A percentile compares a stretch with the other conserved stretches of the same genome.
phyloP scores from a whole-genome alignment of 2,329 filamentous ascomycete species.

The Chaetomiaceae sp. region DNA sequence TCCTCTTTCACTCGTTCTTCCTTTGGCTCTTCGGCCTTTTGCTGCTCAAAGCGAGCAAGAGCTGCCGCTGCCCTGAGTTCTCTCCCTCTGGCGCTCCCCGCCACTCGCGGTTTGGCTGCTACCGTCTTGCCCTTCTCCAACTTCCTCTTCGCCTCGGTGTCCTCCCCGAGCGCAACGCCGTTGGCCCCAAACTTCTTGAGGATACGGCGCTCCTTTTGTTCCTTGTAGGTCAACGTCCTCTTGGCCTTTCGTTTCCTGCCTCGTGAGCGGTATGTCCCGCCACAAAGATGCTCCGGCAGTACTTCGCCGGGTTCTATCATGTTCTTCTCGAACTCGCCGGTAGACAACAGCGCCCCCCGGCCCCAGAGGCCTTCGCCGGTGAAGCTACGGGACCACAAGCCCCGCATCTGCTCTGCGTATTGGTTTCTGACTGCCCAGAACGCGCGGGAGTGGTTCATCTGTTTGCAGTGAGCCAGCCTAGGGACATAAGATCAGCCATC shows the following conservation, averaged over 20 bases:
- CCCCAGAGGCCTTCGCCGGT: conserved; percentile 84
- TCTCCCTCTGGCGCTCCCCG: conserved; percentile 66
- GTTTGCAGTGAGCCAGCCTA: conserved; percentile 73
- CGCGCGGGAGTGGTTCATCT: conserved; percentile 81
- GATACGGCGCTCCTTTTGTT: conserved; percentile 67
- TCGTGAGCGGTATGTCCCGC: conserved; percentile 67
- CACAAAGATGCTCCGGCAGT: conserved; percentile 70
- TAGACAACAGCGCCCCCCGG: conserved; percentile 57
- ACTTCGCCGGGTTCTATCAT: conserved; percentile 49
- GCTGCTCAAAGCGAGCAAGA: conserved; percentile 63
- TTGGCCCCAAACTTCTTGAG: conserved; percentile 71
- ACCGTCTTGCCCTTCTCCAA: conserved; percentile 62
- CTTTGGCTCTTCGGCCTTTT: conserved; percentile 49
- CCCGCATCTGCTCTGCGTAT: conserved; percentile 67
- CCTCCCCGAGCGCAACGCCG: conserved; percentile 64
- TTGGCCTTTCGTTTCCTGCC: conserved; percentile 51
- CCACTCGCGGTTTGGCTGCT: conserved; percentile 65
- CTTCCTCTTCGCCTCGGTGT: conserved; percentile 59
- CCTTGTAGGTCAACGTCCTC: conserved; percentile 57
- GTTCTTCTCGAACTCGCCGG: conserved; percentile 54
- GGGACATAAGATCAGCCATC: conserved; percentile 10
- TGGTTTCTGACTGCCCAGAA: conserved; percentile 77
- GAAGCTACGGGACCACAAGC: conserved; percentile 65
- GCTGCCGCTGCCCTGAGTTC: conserved; percentile 74
- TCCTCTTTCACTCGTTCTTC: conserved; percentile 29